phyloP scores from a whole-genome alignment of 805 yeast species.

The Zygosaccharomyces lentus region DNA sequence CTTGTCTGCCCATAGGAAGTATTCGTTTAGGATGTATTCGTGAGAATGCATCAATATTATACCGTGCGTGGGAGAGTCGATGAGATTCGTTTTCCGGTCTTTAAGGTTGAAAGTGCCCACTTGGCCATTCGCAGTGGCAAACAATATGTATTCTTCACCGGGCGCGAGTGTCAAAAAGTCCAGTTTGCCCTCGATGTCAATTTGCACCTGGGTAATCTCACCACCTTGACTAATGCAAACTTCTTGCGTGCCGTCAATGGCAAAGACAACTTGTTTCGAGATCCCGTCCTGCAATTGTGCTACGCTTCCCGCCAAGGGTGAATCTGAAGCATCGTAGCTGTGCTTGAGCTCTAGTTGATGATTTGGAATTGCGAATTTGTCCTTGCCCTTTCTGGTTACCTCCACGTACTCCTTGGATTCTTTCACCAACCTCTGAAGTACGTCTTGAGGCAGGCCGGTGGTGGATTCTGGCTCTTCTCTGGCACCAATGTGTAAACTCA shows the following conservation, averaged over 20 bases:
- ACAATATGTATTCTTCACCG: conserved; percentile 3
- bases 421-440: conserved; percentile 2
- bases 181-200: conserved; percentile 3
- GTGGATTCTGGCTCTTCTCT: conserved; percentile 11
- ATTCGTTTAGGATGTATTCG: conserved; percentile 13
- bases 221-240: conserved; percentile 1
- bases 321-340: conserved; percentile 4
- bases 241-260: neutral
- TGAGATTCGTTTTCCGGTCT: neutral
- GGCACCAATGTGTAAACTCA: conserved; percentile 42
- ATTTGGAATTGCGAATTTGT: neutral
- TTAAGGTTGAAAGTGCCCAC: conserved; percentile 3
- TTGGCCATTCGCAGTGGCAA: conserved; percentile 3
- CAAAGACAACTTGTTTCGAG: conserved; percentile 4
- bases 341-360: conserved; percentile 1
- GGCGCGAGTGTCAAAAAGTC: conserved; percentile 7
- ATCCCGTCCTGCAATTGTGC: neutral
- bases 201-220: neutral
- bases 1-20: conserved; percentile 17
- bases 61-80: conserved; percentile 1
- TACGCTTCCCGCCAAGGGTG: neutral
- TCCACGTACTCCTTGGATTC: conserved; percentile 10
- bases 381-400: conserved; percentile 7
- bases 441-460: conserved; percentile 1
- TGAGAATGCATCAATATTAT: conserved; percentile 17